Evolutionary conservation across 257 asterid genomes (phyloP), one percentile per base, ranked within the genome.

Genomic region (Petrea volubilis): DNA sequence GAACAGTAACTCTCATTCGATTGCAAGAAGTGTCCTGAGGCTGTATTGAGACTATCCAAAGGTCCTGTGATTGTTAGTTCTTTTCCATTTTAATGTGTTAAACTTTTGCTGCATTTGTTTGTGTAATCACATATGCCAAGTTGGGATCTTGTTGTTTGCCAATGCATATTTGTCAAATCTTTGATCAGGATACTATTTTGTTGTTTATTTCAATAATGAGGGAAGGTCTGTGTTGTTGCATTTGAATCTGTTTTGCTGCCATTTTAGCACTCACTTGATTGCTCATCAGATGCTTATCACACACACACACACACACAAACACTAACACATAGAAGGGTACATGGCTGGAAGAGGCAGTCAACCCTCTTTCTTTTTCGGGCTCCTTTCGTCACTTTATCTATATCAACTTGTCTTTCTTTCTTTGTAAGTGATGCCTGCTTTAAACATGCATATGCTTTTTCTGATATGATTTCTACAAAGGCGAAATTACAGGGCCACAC

Each of bases 21-120:
- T 87, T 53, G 92, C 98, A 24, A 79, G 89, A 65, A 84, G 87
- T 56, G 92, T 88, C 40, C 78, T 94, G 78, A 87, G 91, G 70
- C 80, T 91, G 77, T 89, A 89, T 40, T 82, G 64, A 76, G 76
- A 64, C n/a, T n/a, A n/a, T 77, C 72, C 69, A 78, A 38, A 77
- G 84, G 84, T 78, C 84, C 64, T 77, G 27, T 50, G 74, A 64
- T 78, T 79, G 64, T 78, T 67, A 74, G 70, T 70, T 52, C 60
- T 34, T 68, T 71, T 63, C 18, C 62, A 47, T 58, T 65, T 23
- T n/a, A n/a, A n/a, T n/a, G n/a, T n/a, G n/a, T n/a, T n/a, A n/a
- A 64, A 38, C 27, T 67, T n/a, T 72, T 77, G 72, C 62, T 74
- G 81, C 81, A 71, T 80, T 79, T 78, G 76, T 7, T 58, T 77